phyloP scores from a whole-genome alignment of 2,329 filamentous ascomycete species.

The Parastagonospora nodorum region DNA sequence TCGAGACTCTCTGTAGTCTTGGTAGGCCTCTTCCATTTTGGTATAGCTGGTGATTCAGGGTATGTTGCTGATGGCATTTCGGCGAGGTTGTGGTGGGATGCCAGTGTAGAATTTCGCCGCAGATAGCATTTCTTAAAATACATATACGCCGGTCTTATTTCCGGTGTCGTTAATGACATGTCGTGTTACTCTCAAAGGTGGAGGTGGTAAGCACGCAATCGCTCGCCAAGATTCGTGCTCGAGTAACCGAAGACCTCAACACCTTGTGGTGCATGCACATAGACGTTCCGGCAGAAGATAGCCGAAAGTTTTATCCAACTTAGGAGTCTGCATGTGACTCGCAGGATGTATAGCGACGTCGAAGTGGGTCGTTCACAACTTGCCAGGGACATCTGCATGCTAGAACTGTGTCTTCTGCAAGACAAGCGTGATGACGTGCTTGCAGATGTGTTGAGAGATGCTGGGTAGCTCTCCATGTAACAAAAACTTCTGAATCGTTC shows the following conservation, averaged over 20 bases:
- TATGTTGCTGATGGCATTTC: slow-evolving; percentile 30
- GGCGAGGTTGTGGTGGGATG: neutral
- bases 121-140: too few relatives aligned
- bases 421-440: slow-evolving; percentile 7
- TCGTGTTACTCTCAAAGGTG: slow-evolving; percentile 7
- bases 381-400: neutral
- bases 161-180: slow-evolving; percentile 1
- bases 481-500: neutral
- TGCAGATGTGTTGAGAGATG: neutral
- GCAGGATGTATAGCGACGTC: neutral
- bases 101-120: too few relatives aligned
- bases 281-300: slow-evolving; percentile 1
- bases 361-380: neutral
- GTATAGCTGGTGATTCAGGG: slow-evolving; percentile 19
- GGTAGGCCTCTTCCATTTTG: slow-evolving; percentile 32
- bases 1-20: slow-evolving; percentile 31
- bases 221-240: slow-evolving; percentile 27
- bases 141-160: neutral
- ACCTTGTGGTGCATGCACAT: neutral
- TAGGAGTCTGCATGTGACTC: neutral
- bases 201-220: slow-evolving; percentile 32
- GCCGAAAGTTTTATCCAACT: slow-evolving; percentile 1
- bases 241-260: slow-evolving; percentile 3
- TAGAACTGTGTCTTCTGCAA: neutral
- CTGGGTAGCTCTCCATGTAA: neutral